These are phyloP conservation scores for Hypocreales sp. DNA, from an alignment of 2,329 filamentous ascomycete genomes.

Conservation along the genomic window DNA sequence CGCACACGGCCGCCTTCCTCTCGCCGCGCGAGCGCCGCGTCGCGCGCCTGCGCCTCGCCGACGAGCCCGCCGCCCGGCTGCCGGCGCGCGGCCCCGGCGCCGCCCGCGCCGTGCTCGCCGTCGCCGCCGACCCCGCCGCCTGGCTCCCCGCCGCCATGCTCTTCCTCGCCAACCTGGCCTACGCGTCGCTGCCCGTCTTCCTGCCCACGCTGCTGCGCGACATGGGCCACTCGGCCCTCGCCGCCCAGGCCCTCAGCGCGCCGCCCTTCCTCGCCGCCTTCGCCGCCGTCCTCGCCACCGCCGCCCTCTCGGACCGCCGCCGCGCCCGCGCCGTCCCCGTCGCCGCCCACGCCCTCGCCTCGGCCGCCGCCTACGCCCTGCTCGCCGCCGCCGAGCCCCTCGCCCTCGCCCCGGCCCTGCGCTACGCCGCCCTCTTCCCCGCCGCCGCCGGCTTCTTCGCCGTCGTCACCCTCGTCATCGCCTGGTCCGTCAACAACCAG, in stretches of 20 bases:
- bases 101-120: constrained; percentile 37
- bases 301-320: constrained; percentile 53
- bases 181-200: constrained; percentile 77
- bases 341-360: constrained; percentile 52
- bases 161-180: constrained; percentile 77
- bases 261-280: constrained; percentile 73
- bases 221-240: constrained; percentile 55
- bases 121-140: constrained; percentile 18
- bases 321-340: constrained; percentile 50
- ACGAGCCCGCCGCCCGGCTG: constrained; percentile 14
- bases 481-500: constrained; percentile 84
- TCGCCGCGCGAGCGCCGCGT: constrained; percentile 50
- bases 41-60: constrained; percentile 50
- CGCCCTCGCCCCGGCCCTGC: constrained; percentile 26
- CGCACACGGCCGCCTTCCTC: constrained; percentile 48
- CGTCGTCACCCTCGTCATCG: constrained; percentile 69
- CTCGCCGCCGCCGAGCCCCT: constrained; percentile 42
- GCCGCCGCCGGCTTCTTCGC: constrained; percentile 71
- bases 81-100: constrained; percentile 28
- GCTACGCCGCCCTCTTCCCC: constrained; percentile 66
- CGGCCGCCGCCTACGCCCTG: constrained; percentile 41
- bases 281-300: constrained; percentile 52
- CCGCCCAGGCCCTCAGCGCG: constrained; percentile 63
- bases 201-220: constrained; percentile 64
- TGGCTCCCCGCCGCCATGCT: constrained; percentile 73